Evolutionary conservation across 768 basidiomycete genomes (phyloP).

Genomic region (Calocybe indica): DNA sequence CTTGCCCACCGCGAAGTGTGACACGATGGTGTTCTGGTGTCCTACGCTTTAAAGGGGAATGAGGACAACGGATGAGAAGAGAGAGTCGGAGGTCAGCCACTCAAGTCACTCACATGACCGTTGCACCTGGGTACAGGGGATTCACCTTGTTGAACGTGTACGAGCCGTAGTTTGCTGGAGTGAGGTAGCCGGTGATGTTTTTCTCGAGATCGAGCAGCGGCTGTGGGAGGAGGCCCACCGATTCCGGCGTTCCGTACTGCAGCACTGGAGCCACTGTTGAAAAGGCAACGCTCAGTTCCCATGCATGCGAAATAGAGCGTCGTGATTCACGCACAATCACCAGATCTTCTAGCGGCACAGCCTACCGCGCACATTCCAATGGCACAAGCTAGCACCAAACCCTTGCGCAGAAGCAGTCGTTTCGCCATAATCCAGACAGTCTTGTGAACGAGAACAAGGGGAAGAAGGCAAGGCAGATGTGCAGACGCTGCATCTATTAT

Average conservation of each 20-base stretch:
- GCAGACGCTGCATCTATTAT: no score
- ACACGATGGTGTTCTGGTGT: slow-evolving; percentile 17
- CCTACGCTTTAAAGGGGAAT: slow-evolving; percentile 9
- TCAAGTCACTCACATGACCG: slow-evolving; percentile 16
- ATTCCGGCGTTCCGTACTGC: slow-evolving; percentile 12
- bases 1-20: slow-evolving; percentile 20
- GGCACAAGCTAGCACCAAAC: no score
- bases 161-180: slow-evolving; percentile 16
- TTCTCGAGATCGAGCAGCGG: slow-evolving; percentile 15
- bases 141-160: slow-evolving; percentile 13
- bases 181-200: slow-evolving; percentile 17
- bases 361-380: slow-evolving; percentile 35
- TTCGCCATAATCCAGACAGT: no score
- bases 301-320: no score
- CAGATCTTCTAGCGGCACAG: slow-evolving; percentile 10
- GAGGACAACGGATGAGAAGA: not conserved
- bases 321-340: no score
- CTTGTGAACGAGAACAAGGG: no score
- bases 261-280: not conserved
- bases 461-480: no score
- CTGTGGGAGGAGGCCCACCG: slow-evolving; percentile 10
- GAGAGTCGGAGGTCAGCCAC: not conserved
- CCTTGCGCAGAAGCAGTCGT: no score
- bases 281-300: no score
- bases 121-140: slow-evolving; percentile 19